Evolutionary conservation across 768 basidiomycete species (phyloP).

Genomic region (Clavulina sp.): DNA sequence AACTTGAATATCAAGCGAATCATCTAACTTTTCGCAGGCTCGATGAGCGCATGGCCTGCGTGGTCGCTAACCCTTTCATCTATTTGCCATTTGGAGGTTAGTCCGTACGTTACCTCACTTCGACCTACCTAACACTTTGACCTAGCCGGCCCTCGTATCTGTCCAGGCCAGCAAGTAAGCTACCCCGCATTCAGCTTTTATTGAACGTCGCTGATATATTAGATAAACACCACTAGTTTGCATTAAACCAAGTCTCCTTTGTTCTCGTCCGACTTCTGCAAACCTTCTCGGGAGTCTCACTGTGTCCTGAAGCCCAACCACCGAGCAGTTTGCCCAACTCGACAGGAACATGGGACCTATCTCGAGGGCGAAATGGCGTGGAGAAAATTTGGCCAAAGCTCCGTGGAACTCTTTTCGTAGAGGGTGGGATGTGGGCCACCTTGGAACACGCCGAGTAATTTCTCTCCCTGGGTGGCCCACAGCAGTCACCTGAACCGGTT

Average conservation of each 20-base stretch:
- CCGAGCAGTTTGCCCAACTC: slow-evolving; percentile 40
- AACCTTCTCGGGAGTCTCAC: slow-evolving; percentile 38
- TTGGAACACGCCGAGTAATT: too few relatives aligned
- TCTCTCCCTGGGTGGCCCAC: too few relatives aligned
- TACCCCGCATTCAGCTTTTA: too few relatives aligned
- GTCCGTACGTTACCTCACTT: not conserved
- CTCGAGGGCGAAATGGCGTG: slow-evolving; percentile 24
- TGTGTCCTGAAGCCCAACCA: slow-evolving; percentile 47
- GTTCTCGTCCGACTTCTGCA: slow-evolving; percentile 53
- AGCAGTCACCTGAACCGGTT: too few relatives aligned
- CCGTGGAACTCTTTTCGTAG: slow-evolving; percentile 4
- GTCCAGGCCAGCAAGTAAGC: slow-evolving; percentile 19
- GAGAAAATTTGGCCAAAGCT: slow-evolving; percentile 40
- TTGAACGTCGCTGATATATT: not conserved
- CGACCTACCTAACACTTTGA: not conserved
- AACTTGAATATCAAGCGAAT: too few relatives aligned
- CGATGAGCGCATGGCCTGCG: slow-evolving; percentile 25
- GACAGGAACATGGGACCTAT: slow-evolving; percentile 19
- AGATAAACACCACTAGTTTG: too few relatives aligned
- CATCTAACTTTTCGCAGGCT: too few relatives aligned
- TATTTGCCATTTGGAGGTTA: slow-evolving; percentile 51
- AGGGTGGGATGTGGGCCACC: slow-evolving; percentile 3
- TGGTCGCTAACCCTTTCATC: slow-evolving; percentile 31
- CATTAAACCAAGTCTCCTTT: slow-evolving; percentile 59
- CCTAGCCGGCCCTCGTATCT: slow-evolving; percentile 37